Base-by-base conservation (phyloP, 371 early-diverging fungal genomes). In the Mucor lusitanicus region DNA sequence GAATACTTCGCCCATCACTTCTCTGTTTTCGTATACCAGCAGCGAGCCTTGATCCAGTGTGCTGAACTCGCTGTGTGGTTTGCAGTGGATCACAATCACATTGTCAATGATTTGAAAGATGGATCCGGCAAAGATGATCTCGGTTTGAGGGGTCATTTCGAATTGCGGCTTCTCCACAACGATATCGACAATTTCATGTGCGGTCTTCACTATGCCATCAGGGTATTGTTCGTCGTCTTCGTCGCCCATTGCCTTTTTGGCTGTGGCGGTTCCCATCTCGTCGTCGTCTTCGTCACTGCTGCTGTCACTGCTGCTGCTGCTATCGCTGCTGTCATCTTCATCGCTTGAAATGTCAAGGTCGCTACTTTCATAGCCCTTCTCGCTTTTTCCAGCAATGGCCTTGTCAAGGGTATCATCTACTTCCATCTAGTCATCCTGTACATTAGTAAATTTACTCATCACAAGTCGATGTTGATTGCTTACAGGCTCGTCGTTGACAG, bases 31-130 rank as follows among this genome's bases (percentile, higher is more conserved):
- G 78, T 85, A 64, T 0, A 90, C 87, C n/a, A 97, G 75, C 17
- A 96, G 60, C 6, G 88, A 91, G 12, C 92, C 97, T 3, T 82
- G 74, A 71, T 97, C 97, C 48, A 98, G 76, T 3, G 91, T 92
- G 3, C 80, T 79, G 17, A 71, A 59, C 21, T 87, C 83, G 9
- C 84, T 85, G 17, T 78, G 70, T 3, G 79, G 67, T 12, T 73
- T 63, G 3, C 91, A 82, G 58, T 90, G 78, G 13, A 98, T 84
- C 0, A 95, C 86, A 8, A 97, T 82, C n/a, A 88, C 85, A 57
- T 85, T 87, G 5, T 89, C 91, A 32, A 98, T 94, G 2, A 92
- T 71, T 13, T 87, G 77, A 60, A 86, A 81, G 39, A 98, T 73
- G 1, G 64, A 28, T 23, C 98, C 98, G 25, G 96, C 80, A 3